These are phyloP conservation scores for Kalmusia sp. DNA, from an alignment of 2,329 filamentous ascomycete species.

Conservation along the genomic window DNA sequence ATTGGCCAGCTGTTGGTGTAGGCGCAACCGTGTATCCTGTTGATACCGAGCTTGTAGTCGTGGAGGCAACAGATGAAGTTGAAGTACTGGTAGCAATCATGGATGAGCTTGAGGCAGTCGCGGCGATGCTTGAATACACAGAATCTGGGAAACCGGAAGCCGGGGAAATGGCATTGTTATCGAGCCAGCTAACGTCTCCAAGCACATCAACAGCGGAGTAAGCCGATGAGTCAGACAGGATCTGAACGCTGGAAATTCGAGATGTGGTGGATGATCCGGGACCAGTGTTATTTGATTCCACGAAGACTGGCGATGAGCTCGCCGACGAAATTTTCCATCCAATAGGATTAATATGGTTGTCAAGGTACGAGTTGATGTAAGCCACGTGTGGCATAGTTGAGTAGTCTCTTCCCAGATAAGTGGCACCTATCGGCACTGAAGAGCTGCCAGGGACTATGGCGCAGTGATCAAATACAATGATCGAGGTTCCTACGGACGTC, in stretches of 20 bases:
- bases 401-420: not conserved
- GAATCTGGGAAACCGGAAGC: not conserved
- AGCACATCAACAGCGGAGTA: not conserved
- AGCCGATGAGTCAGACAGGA: not conserved
- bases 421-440: not conserved
- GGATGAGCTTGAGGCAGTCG: not conserved
- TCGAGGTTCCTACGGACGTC: not conserved
- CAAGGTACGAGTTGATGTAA: not conserved
- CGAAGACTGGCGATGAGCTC: not conserved
- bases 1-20: conserved; percentile 39
- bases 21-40: conserved; percentile 19
- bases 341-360: not conserved
- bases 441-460: not conserved
- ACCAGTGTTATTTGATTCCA: not conserved
- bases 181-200: not conserved
- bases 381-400: not conserved
- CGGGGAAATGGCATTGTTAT: not conserved
- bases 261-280: not conserved
- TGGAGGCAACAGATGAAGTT: conserved; percentile 40
- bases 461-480: not conserved
- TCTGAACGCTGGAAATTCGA: not conserved
- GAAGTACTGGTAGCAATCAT: conserved; percentile 10
- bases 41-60: conserved; percentile 44
- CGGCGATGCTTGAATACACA: not conserved
- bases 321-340: not conserved